Base-by-base conservation (phyloP, 306 rosid genomes). In the Inga leiocalycina region DNA sequence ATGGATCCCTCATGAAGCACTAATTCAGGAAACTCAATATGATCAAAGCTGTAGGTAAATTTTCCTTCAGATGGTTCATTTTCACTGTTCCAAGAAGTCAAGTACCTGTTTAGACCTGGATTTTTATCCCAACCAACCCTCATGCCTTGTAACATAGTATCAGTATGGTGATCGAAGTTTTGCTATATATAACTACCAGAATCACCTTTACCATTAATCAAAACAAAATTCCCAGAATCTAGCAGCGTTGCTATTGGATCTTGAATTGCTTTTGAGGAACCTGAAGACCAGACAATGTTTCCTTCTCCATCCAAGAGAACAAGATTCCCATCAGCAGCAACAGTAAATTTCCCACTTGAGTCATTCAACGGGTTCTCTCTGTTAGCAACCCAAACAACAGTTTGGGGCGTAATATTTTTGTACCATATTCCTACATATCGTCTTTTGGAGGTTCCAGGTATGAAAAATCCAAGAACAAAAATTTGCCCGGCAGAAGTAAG, bases 391-490 rank as follows among this genome's bases (percentile, higher is more conserved):
- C 88, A 78, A 56, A 78, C 88, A n/a, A 78, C 15, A 6, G 81
- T 79, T 45, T 16, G 32, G 4, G 88, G 86, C 17, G 20, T 57
- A 20, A 57, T 68, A 69, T 68, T 67, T 43, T 82, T 82, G 72
- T 66, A 86, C 86, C 81, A 82, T 78, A 86, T 82, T 41, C 86
- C 88, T 24, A 82, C 0, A 34, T 78, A 86, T 24, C 51, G 81
- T 7, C 46, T 57, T 34, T 67, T 82, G n/a, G 88, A 74, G 70
- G 15, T 69, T 20, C 86, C 84, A 19, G 86, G 88, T 20, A 64
- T 67, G 78, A 85, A 85, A 83, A 85, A 85, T 56, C 86, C 84
- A 8, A 86, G 88, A 67, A 37, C 74, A 67, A 86, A 86, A 41
- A 2, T 35, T 61, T 61, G 75, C 59, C 85, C 66, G 16, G 76